Percentiles rank a stretch among this genome's conserved stretches.
These are phyloP conservation scores for Diaporthe aspalathi DNA, from an alignment of 2,329 filamentous ascomycete genomes.

Conservation along the genomic window DNA sequence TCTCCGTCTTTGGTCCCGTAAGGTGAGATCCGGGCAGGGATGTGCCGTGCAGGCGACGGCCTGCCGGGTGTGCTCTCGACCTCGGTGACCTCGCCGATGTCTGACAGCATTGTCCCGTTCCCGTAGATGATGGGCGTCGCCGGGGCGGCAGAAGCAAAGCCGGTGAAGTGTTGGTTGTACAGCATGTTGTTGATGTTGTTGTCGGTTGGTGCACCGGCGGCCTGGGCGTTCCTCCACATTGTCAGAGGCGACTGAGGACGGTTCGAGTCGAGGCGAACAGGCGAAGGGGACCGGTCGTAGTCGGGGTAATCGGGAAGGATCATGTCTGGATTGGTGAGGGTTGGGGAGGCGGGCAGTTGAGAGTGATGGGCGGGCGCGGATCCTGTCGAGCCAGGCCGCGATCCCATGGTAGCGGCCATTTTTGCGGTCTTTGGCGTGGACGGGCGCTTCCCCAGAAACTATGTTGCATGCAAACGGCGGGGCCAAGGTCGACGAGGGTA, in stretches of 20 bases:
- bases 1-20: conserved; percentile 44
- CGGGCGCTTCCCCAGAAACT: conserved; percentile 1
- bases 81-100: conserved; percentile 41
- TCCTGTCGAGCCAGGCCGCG: conserved; percentile 44
- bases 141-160: conserved; percentile 59
- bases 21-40: conserved; percentile 41
- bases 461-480: conserved; percentile 15
- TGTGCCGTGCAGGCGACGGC: conserved; percentile 49
- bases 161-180: conserved; percentile 53
- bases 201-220: conserved; percentile 46
- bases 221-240: conserved; percentile 63
- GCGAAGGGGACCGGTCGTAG: conserved; percentile 67
- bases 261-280: conserved; percentile 57
- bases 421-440: conserved; percentile 13
- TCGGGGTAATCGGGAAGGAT: conserved; percentile 87
- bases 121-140: conserved; percentile 76
- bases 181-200: conserved; percentile 54
- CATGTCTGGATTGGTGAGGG: conserved; percentile 93
- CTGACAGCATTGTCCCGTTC: conserved; percentile 75
- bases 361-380: conserved; percentile 53
- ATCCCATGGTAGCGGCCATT: conserved; percentile 45
- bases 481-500: conserved; percentile 9
- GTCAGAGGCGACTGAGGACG: conserved; percentile 63
- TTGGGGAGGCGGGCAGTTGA: conserved; percentile 77
- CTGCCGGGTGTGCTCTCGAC: conserved; percentile 47